Conservation (phyloP, 1,284 basidiomycete species). For the Violaceomyces palustris region DNA sequence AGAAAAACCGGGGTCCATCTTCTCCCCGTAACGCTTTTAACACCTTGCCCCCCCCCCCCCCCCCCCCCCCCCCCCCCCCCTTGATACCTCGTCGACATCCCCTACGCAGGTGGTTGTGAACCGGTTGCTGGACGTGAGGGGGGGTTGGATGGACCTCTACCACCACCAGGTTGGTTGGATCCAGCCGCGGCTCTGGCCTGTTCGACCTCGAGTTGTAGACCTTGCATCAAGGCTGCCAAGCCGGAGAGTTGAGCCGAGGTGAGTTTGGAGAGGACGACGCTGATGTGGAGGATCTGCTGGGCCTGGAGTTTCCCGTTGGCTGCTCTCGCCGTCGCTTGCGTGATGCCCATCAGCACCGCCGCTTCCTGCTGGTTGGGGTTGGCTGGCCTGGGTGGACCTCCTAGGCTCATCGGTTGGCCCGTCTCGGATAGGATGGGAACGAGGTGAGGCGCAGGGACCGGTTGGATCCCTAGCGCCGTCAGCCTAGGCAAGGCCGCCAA, state of each 20-base stretch:
- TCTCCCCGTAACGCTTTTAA: too few relatives aligned
- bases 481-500: conserved; percentile 38
- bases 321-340: conserved; percentile 15
- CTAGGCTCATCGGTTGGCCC: conserved; percentile 18
- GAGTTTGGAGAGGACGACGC: conserved; percentile 44
- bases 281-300: conserved; percentile 45
- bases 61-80: too few relatives aligned
- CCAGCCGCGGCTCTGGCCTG: too few relatives aligned
- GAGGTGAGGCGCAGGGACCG: conserved; percentile 41
- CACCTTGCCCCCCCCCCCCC: too few relatives aligned
- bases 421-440: conserved; percentile 25
- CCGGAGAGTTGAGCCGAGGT: conserved; percentile 44
- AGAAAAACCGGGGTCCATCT: too few relatives aligned
- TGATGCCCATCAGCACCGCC: conserved; percentile 47
- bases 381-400: conserved; percentile 34
- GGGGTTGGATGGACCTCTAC: too few relatives aligned
- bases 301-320: conserved; percentile 7
- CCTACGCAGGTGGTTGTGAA: too few relatives aligned
- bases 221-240: conserved; percentile 46
- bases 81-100: too few relatives aligned
- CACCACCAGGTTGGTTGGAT: too few relatives aligned
- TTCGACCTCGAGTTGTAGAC: conserved; percentile 37
- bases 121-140: too few relatives aligned
- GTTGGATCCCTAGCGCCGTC: conserved; percentile 41
- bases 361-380: conserved; percentile 38